These are phyloP conservation scores for Cryptosporidium canis DNA, from an alignment of 169 alveolate genomes.

Conservation along the genomic window DNA sequence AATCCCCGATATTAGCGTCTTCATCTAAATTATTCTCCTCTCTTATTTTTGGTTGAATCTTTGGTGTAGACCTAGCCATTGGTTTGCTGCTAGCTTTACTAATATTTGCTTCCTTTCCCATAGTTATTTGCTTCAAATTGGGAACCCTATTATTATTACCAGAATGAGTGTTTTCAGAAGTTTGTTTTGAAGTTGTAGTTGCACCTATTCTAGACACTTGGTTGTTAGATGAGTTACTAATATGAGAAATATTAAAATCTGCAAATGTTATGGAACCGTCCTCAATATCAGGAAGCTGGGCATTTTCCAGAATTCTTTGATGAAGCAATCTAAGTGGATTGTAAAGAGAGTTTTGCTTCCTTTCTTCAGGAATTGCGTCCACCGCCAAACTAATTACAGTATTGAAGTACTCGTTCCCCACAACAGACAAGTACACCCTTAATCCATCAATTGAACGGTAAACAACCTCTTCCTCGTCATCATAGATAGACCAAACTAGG, in stretches of 20 bases:
- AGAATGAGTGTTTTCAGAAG: conserved; percentile 52
- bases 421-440: conserved; percentile 58
- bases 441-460: conserved; percentile 66
- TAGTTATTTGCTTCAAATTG: not conserved
- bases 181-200: not conserved
- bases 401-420: conserved; percentile 59
- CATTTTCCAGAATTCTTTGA: conserved; percentile 48
- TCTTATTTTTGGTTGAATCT: not conserved
- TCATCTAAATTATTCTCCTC: not conserved
- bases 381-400: conserved; percentile 63
- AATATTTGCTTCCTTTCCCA: not conserved
- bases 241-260: conserved; percentile 35
- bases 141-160: conserved; percentile 24
- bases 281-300: conserved; percentile 60
- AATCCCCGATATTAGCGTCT: not conserved
- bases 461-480: conserved; percentile 70
- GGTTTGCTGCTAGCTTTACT: not conserved
- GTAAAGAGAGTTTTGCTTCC: conserved; percentile 22
- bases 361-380: conserved; percentile 48
- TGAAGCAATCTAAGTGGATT: conserved; percentile 49
- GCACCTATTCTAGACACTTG: not conserved
- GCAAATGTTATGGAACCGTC: conserved; percentile 48
- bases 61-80: not conserved
- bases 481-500: conserved; percentile 70
- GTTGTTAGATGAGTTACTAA: not conserved